Evolutionary conservation across 805 yeast species (phyloP), one percentile per base, ranked within the genome.

Genomic region (Candida wancherniae): DNA sequence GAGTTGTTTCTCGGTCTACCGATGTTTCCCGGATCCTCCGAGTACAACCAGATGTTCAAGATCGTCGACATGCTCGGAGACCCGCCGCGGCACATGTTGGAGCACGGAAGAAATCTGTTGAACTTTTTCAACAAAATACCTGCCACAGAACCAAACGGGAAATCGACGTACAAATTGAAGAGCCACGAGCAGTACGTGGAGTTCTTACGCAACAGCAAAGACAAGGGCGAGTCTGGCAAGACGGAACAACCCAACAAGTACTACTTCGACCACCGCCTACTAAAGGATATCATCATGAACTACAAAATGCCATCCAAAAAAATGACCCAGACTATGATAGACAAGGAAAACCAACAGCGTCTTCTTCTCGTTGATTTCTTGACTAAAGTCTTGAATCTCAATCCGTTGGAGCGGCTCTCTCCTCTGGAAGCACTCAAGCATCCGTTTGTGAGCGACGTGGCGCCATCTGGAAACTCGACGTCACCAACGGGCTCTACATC

Each of bases 51-150:
- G 57, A 62, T 94, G 25, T 69, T 76, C 39, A 77, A 95, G 44
- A 87, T 92, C 22, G 75, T 81, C 3, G 80, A 81, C 24, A 82
- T 87, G 66, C 57, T 90, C 37, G 96, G 94, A 0, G 57, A 66
- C 40, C 98, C 98, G 15, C 97, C 96, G 8, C 63, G 80, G 15
- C 94, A 96, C 85, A 92, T 92, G 98, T 69, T 90, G 43, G 97
- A 90, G 42, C 86, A 84, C 77, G 98, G 97, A 16, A 81, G 85
- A 44, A 86, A 81, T 55, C 70, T 95, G 1, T 59, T 68, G 26
- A 75, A 79, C 44, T 92, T 82, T 45, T 69, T 83, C 58, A 73
- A 72, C 35, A 73, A 73, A 40, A 22, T 45, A 2, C 57, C 57
- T 17, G 39, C 43, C 22, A 29, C 34, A 18, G 44, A 44, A 6